Evolutionary conservation across 1,284 basidiomycete genomes (phyloP).

Genomic region (Cerioporus squamosus): DNA sequence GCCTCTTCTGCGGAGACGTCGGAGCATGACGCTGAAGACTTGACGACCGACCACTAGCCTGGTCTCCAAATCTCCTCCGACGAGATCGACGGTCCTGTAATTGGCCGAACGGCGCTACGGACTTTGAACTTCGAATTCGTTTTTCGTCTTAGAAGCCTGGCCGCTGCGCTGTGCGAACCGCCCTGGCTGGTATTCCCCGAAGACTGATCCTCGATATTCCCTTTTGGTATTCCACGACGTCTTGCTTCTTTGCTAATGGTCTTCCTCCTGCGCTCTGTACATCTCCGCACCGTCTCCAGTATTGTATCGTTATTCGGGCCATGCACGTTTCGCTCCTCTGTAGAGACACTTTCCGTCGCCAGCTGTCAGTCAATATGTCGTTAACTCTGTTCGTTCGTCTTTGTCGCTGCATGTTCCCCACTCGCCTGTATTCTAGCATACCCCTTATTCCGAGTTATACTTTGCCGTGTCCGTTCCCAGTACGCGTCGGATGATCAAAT

Average conservation of each 20-base stretch:
- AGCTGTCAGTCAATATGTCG: background rate
- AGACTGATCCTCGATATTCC: background rate
- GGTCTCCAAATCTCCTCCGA: background rate
- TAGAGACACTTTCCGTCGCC: background rate
- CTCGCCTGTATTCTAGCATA: conserved; percentile 11
- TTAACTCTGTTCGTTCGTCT: background rate
- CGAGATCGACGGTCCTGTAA: background rate
- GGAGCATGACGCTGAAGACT: conserved; percentile 7
- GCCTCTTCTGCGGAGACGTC: conserved; percentile 8
- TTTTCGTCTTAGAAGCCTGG: background rate
- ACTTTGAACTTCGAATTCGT: background rate
- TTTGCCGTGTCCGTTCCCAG: too few relatives aligned
- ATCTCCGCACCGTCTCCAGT: background rate
- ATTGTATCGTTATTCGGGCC: conserved; percentile 6
- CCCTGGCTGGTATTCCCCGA: background rate
- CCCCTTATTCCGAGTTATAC: background rate
- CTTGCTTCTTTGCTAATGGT: background rate
- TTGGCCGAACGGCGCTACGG: background rate
- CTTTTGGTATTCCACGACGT: background rate
- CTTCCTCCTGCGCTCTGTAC: background rate
- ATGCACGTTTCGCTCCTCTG: background rate
- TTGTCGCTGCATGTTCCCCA: background rate
- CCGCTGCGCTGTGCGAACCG: background rate
- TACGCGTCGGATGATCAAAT: conserved; percentile 6
- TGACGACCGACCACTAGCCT: background rate